These are phyloP conservation scores for Aspergillus nomiae DNA, from an alignment of 2,329 filamentous ascomycete species.

Conservation along the genomic window DNA sequence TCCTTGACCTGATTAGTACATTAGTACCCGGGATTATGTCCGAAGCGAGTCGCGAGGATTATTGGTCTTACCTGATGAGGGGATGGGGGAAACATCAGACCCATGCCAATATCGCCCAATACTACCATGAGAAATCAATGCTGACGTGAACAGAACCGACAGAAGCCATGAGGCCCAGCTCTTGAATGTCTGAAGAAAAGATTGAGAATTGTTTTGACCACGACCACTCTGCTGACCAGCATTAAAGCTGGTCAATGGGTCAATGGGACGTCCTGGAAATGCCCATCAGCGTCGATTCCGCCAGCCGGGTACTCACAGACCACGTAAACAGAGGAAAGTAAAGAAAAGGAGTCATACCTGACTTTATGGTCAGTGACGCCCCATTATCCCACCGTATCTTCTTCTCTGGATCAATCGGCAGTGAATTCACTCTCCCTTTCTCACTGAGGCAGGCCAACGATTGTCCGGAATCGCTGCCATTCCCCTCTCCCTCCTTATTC, in stretches of 20 bases:
- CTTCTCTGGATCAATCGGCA: constrained; percentile 12
- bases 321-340: background rate
- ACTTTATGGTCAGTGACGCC: constrained; percentile 31
- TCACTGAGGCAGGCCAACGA: constrained; percentile 2
- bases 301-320: background rate
- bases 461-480: background rate
- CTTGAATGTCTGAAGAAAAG: constrained; percentile 18
- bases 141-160: constrained; percentile 27
- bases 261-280: constrained; percentile 23
- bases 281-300: background rate
- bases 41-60: too few species aligned
- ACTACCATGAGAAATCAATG: constrained; percentile 25
- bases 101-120: constrained; percentile 13
- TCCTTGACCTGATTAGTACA: background rate
- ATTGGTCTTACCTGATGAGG: background rate
- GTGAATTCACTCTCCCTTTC: background rate
- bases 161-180: constrained; percentile 29
- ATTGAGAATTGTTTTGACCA: constrained; percentile 2
- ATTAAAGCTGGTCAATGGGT: constrained; percentile 8
- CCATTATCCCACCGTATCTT: constrained; percentile 4
- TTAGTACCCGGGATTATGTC: background rate
- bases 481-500: constrained; percentile 26
- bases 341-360: constrained; percentile 23
- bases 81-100: background rate
- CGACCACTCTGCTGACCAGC: constrained; percentile 4